Conservation (phyloP, 2,329 filamentous ascomycete genomes). For the Penicillium sp. region DNA sequence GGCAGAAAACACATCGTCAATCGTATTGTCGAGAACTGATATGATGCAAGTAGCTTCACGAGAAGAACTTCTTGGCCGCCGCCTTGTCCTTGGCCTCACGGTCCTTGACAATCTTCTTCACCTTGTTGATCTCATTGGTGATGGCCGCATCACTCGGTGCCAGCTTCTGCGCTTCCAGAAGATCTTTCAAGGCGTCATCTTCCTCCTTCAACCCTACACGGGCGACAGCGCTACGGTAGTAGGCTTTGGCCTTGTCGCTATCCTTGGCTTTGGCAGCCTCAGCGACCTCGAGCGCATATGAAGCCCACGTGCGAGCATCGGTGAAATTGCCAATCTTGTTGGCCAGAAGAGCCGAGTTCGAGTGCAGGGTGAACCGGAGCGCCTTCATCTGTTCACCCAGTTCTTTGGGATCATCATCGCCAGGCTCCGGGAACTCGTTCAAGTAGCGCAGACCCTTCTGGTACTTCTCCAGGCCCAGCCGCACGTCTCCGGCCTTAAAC, state of each 20-base stretch:
- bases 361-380: conserved; percentile 79
- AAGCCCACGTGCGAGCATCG: conserved; percentile 64
- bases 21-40: conserved; percentile 15
- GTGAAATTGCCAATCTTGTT: conserved; percentile 70
- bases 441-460: conserved; percentile 87
- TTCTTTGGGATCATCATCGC: conserved; percentile 63
- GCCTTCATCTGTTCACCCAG: conserved; percentile 61
- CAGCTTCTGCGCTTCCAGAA: conserved; percentile 69
- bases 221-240: conserved; percentile 77
- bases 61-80: conserved; percentile 87
- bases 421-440: conserved; percentile 69
- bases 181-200: conserved; percentile 68
- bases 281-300: conserved; percentile 62
- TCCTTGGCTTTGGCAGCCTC: conserved; percentile 57
- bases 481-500: conserved; percentile 71
- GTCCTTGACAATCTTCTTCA: conserved; percentile 70
- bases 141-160: conserved; percentile 71
- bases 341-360: conserved; percentile 78
- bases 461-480: conserved; percentile 79
- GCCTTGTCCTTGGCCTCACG: conserved; percentile 84
- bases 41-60: conserved; percentile 27
- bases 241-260: conserved; percentile 79
- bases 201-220: conserved; percentile 72
- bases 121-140: conserved; percentile 64
- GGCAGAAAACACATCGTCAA: conserved; percentile 22